Evolutionary conservation across 2,329 filamentous ascomycete species (phyloP).

Genomic region (Tolypocladium album): DNA sequence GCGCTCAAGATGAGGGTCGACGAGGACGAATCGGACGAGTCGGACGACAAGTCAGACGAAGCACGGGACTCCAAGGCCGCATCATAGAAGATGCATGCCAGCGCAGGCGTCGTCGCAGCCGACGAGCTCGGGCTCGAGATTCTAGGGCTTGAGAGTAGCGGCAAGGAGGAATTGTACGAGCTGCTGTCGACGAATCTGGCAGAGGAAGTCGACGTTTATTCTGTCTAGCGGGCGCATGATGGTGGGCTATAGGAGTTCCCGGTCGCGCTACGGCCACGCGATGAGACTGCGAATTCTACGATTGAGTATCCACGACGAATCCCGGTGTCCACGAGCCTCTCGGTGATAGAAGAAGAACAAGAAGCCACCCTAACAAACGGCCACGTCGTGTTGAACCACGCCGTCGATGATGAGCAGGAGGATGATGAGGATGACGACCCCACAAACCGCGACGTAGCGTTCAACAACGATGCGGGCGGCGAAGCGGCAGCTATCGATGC

Average conservation of each 20-base stretch:
- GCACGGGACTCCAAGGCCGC: constrained; percentile 12
- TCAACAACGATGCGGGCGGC: too few relatives aligned
- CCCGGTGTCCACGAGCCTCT: not conserved
- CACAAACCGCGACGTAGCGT: not conserved
- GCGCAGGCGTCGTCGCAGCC: not conserved
- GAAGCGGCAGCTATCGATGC: too few relatives aligned
- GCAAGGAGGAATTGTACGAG: not conserved
- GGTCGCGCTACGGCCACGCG: not conserved
- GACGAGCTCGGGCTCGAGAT: not conserved
- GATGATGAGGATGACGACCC: not conserved
- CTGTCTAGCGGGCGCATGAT: not conserved
- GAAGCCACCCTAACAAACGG: not conserved
- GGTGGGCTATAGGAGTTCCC: not conserved
- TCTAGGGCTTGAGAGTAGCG: not conserved
- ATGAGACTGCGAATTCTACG: not conserved
- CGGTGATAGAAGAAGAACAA: not conserved
- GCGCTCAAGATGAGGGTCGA: constrained; percentile 32
- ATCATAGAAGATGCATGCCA: constrained; percentile 19
- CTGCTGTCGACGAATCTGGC: not conserved
- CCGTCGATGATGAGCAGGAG: not conserved
- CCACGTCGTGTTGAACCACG: too few relatives aligned
- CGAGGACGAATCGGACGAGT: constrained; percentile 27
- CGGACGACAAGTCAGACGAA: constrained; percentile 14
- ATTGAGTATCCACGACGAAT: not conserved
- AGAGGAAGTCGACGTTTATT: not conserved